phyloP scores from a whole-genome alignment of 75 land plant species.

The Selaginella moellendorffii region DNA sequence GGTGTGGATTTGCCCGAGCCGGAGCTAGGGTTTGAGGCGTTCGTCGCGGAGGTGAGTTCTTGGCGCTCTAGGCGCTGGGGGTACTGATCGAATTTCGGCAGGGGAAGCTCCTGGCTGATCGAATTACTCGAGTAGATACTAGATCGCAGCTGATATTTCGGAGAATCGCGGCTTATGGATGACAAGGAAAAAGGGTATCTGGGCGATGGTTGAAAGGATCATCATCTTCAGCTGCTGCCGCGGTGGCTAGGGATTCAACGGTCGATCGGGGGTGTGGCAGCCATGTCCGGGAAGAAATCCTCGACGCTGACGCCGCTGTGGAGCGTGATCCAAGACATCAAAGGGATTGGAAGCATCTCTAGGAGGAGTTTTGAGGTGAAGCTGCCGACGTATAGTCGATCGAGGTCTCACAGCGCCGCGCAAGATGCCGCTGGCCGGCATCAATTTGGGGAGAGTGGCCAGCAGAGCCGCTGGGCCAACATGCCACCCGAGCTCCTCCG shows the following conservation, averaged over 20 bases:
- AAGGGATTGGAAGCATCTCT: conserved; percentile 59
- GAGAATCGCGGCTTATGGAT: too few species aligned
- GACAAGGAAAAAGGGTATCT: neutral
- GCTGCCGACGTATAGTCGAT: conserved; percentile 29
- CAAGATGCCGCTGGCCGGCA: neutral
- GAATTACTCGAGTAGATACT: too few species aligned
- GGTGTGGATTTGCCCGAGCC: too few species aligned
- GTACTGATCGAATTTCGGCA: too few species aligned
- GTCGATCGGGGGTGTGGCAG: neutral
- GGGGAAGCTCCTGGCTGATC: too few species aligned
- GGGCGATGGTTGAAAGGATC: too few species aligned
- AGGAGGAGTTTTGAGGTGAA: conserved; percentile 59
- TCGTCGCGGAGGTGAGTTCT: too few species aligned
- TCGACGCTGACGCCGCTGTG: neutral
- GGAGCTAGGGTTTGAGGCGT: too few species aligned
- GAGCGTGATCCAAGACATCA: neutral
- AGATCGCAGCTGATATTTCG: too few species aligned
- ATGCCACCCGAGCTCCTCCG: conserved; percentile 61
- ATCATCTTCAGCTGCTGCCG: too few species aligned
- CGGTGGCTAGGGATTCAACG: too few species aligned
- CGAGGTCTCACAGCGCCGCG: conserved; percentile 20
- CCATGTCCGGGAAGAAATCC: neutral
- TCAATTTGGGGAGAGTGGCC: conserved; percentile 4
- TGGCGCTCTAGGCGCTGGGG: too few species aligned
- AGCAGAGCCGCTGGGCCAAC: conserved; percentile 39